Conservation (phyloP, 805 yeast genomes). For the Pichia nanzhaoensis region DNA sequence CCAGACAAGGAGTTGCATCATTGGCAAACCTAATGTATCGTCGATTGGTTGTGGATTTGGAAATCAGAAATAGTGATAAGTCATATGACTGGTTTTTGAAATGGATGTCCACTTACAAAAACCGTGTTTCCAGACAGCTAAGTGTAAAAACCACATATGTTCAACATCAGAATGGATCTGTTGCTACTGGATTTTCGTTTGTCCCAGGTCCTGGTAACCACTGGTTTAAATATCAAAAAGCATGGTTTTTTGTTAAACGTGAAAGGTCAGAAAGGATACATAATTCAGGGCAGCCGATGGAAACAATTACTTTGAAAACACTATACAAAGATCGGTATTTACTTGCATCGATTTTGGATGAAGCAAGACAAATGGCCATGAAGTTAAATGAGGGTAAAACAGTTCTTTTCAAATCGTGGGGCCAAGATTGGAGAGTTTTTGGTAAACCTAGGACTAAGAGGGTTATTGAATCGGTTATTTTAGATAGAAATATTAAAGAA, state of each 20-base stretch:
- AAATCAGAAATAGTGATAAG: slow-evolving; percentile 88
- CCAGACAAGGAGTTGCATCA: slow-evolving; percentile 60
- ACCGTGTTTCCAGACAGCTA: slow-evolving; percentile 71
- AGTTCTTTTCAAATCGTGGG: slow-evolving; percentile 90
- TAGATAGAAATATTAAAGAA: slow-evolving; percentile 71
- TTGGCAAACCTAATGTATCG: slow-evolving; percentile 66
- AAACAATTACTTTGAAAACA: slow-evolving; percentile 91
- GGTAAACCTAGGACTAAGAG: slow-evolving; percentile 92
- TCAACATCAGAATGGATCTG: slow-evolving; percentile 91
- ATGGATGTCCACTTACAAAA: slow-evolving; percentile 87
- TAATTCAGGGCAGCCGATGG: slow-evolving; percentile 92
- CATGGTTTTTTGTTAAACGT: slow-evolving; percentile 80
- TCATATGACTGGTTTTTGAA: slow-evolving; percentile 92
- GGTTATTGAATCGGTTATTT: slow-evolving; percentile 73
- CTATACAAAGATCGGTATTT: slow-evolving; percentile 71
- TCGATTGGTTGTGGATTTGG: slow-evolving; percentile 83
- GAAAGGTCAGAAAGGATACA: slow-evolving; percentile 86
- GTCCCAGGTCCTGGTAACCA: slow-evolving; percentile 99
- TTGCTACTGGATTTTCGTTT: slow-evolving; percentile 76
- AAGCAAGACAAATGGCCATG: slow-evolving; percentile 80
- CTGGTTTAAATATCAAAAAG: slow-evolving; percentile 75
- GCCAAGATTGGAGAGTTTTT: slow-evolving; percentile 98
- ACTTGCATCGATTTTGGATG: slow-evolving; percentile 59
- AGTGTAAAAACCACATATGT: slow-evolving; percentile 82
- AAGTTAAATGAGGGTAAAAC: slow-evolving; percentile 87